Evolutionary conservation across 192 early-diverging fungal species (phyloP).

Genomic region (Coemansia sp.): DNA sequence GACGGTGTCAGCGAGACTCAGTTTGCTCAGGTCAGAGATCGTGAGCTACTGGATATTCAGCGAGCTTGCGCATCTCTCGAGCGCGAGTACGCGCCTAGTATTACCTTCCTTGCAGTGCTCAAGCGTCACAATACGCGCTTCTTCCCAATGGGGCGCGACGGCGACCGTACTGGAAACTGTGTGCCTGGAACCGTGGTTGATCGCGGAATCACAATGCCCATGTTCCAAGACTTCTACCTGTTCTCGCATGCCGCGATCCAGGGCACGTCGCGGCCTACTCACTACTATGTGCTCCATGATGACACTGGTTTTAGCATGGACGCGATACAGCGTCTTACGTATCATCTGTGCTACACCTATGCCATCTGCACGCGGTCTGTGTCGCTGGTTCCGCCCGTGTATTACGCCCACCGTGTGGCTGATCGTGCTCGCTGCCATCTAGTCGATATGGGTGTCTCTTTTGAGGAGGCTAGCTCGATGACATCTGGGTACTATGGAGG

Average conservation of each 20-base stretch:
- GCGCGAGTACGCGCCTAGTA: conserved; percentile 64
- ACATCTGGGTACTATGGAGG: conserved; percentile 34
- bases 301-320: conserved; percentile 81
- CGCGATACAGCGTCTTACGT: conserved; percentile 80
- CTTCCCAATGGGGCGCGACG: conserved; percentile 66
- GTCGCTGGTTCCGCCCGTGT: conserved; percentile 83
- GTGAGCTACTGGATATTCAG: conserved; percentile 73
- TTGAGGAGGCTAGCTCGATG: conserved; percentile 38
- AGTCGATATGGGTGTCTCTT: conserved; percentile 34
- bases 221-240: conserved; percentile 84
- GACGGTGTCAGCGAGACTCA: conserved; percentile 91
- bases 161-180: conserved; percentile 78
- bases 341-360: conserved; percentile 87
- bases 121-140: conserved; percentile 84
- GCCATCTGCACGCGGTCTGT: conserved; percentile 85
- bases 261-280: conserved; percentile 88
- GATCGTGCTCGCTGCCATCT: conserved; percentile 81
- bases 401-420: conserved; percentile 92
- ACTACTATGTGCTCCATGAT: conserved; percentile 88
- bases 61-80: conserved; percentile 63
- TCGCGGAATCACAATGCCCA: conserved; percentile 68
- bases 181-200: conserved; percentile 81
- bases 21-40: conserved; percentile 69
- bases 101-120: conserved; percentile 69
- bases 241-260: conserved; percentile 89